A percentile compares a stretch with the other conserved stretches of the same genome.
These are phyloP conservation scores for Luffa aegyptiaca DNA, from an alignment of 306 rosid genomes.

Conservation along the genomic window DNA sequence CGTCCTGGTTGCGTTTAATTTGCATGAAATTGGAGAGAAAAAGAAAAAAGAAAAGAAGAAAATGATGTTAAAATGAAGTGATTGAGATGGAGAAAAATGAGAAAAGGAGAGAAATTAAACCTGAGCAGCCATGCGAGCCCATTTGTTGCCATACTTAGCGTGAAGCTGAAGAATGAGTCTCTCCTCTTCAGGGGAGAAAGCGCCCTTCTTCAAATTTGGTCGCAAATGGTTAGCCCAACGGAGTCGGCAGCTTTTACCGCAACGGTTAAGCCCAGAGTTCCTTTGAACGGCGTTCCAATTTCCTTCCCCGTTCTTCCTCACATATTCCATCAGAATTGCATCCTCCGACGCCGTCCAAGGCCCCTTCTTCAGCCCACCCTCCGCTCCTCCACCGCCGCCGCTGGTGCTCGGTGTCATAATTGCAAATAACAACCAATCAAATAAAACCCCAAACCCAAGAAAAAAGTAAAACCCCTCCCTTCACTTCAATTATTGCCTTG, in stretches of 20 bases:
- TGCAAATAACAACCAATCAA: too few relatives aligned
- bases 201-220: slow-evolving; percentile 76
- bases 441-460: background rate
- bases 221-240: slow-evolving; percentile 92
- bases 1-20: too few relatives aligned
- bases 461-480: background rate
- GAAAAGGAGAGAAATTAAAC: slow-evolving; percentile 13
- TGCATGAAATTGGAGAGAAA: background rate
- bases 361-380: slow-evolving; percentile 51
- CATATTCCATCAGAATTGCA: slow-evolving; percentile 58
- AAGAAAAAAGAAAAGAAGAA: background rate
- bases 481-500: too few relatives aligned
- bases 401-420: slow-evolving; percentile 11
- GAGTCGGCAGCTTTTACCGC: slow-evolving; percentile 91
- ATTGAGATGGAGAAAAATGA: background rate
- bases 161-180: slow-evolving; percentile 68
- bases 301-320: slow-evolving; percentile 78
- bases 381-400: slow-evolving; percentile 12
- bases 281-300: slow-evolving; percentile 78
- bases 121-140: slow-evolving; percentile 97
- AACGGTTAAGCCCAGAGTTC: slow-evolving; percentile 60
- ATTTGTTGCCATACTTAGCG: slow-evolving; percentile 74
- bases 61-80: background rate
- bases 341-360: slow-evolving; percentile 89
- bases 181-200: slow-evolving; percentile 66